A percentile compares a stretch with the other conserved stretches of the same genome.
These are phyloP conservation scores for Bisporella sp. DNA, from an alignment of 2,329 filamentous ascomycete species.

Conservation along the genomic window DNA sequence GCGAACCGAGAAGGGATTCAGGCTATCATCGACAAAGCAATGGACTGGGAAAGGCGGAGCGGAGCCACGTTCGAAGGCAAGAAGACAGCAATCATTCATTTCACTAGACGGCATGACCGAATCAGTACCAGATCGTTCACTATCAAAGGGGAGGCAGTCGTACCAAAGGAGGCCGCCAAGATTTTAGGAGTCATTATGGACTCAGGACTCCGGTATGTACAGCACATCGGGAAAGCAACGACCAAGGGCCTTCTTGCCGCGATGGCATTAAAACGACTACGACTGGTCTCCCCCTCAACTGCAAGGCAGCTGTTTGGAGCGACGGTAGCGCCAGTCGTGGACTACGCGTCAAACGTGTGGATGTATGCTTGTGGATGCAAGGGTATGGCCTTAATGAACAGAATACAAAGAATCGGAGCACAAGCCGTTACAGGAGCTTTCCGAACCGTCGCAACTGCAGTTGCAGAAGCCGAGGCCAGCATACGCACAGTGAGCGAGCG, in stretches of 20 bases:
- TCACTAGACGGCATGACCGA: conserved; percentile 3
- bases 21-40: neutral
- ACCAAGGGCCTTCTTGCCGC: conserved; percentile 18
- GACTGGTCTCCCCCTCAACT: conserved; percentile 13
- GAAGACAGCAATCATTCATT: conserved; percentile 21
- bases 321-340: conserved; percentile 6
- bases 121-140: conserved; percentile 3
- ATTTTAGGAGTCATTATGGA: conserved; percentile 21
- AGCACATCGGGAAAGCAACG: conserved; percentile 19
- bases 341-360: conserved; percentile 18
- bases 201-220: conserved; percentile 18
- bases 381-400: conserved; percentile 7
- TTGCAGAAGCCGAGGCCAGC: conserved; percentile 20
- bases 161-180: conserved; percentile 3
- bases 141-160: conserved; percentile 4
- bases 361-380: conserved; percentile 16
- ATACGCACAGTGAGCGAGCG: conserved; percentile 14
- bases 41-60: neutral
- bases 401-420: conserved; percentile 20
- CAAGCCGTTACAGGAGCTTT: conserved; percentile 21
- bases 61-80: conserved; percentile 19
- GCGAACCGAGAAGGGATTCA: neutral
- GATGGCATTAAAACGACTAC: conserved; percentile 12
- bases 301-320: conserved; percentile 19
- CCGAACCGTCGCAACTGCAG: conserved; percentile 17